Evolutionary conservation across 2,329 filamentous ascomycete genomes (phyloP).

Genomic region (Phialophora macrospora): DNA sequence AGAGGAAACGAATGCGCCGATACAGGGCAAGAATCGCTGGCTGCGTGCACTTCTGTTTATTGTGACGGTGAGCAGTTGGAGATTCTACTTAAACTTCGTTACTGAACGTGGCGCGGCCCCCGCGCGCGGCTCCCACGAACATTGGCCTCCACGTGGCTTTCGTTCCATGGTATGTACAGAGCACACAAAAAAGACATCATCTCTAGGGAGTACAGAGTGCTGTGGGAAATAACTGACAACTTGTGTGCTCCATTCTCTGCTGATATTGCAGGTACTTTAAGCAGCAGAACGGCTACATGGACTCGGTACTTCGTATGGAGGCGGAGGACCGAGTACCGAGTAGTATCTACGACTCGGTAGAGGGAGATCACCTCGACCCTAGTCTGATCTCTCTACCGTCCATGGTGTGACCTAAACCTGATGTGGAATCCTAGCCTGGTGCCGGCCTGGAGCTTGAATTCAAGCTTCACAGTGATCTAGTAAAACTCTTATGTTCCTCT

Average conservation of each 20-base stretch:
- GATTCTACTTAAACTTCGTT: background rate
- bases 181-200: no score
- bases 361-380: background rate
- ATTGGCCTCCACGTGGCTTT: background rate
- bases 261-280: background rate
- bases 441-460: background rate
- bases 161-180: no score
- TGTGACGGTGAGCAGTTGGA: background rate
- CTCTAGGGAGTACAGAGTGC: no score
- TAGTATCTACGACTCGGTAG: no score
- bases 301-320: no score
- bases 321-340: no score
- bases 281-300: background rate
- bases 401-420: background rate
- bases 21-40: background rate
- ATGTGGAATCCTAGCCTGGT: background rate
- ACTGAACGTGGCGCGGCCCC: no score
- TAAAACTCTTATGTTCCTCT: background rate
- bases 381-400: background rate
- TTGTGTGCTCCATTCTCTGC: background rate
- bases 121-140: no score
- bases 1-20: no score
- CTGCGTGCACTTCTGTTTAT: background rate
- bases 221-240: background rate
- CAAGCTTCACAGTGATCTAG: background rate